Evolutionary conservation across 352 stramenopile species (phyloP).

Genomic region (Pythium aquatile): DNA sequence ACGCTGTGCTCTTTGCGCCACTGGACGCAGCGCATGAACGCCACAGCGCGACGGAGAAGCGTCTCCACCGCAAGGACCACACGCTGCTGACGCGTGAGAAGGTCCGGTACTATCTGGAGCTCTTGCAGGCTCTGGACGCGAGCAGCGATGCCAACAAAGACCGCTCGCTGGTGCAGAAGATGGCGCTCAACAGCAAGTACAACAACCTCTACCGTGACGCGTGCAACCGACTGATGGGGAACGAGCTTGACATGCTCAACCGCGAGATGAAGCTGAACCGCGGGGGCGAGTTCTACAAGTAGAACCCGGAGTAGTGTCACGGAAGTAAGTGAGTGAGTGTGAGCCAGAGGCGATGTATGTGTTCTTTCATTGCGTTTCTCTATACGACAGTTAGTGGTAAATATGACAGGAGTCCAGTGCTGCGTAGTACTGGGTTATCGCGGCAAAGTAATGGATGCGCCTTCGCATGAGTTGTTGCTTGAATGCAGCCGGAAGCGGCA

Average conservation of each 20-base stretch:
- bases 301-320: background rate
- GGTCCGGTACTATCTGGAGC: constrained; percentile 4
- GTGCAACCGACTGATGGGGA: constrained; percentile 15
- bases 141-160: constrained; percentile 23
- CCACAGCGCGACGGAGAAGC: constrained; percentile 1
- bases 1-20: background rate
- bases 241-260: constrained; percentile 28
- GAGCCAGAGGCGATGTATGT: no score
- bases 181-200: constrained; percentile 39
- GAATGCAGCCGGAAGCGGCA: constrained; percentile 16
- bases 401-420: constrained; percentile 23
- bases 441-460: constrained; percentile 29
- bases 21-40: background rate
- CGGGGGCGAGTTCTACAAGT: constrained; percentile 23
- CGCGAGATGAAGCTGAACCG: constrained; percentile 24
- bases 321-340: background rate
- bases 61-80: constrained; percentile 7
- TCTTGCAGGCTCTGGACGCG: constrained; percentile 25
- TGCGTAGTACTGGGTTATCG: constrained; percentile 19
- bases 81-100: constrained; percentile 8
- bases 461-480: constrained; percentile 27
- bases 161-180: constrained; percentile 28
- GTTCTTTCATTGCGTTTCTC: no score
- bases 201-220: constrained; percentile 37
- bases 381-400: constrained; percentile 5